Percentiles rank a stretch among this genome's conserved stretches.
phyloP scores from a whole-genome alignment of 129 eudicot genomes.

The Chrysanthemum seticuspe region DNA sequence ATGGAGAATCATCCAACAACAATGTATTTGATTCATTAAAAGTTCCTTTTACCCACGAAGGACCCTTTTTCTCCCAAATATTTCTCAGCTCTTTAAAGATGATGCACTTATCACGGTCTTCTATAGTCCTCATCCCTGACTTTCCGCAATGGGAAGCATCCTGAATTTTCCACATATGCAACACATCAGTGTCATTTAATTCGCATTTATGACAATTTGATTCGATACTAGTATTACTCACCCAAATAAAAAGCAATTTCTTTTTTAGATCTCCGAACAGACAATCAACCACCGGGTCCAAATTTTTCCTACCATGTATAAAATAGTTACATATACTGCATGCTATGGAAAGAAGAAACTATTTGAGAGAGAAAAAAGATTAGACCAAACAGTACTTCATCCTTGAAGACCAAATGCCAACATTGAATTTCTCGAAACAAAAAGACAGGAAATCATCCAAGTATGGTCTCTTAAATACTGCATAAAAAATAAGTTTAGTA shows the following conservation, averaged over 20 bases:
- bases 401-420: constrained; percentile 83
- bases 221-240: constrained; percentile 32
- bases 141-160: constrained; percentile 46
- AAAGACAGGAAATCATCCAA: constrained; percentile 63
- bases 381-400: constrained; percentile 33
- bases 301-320: constrained; percentile 47
- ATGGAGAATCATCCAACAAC: constrained; percentile 89
- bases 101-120: constrained; percentile 48
- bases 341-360: neutral
- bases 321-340: constrained; percentile 21
- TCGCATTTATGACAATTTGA: neutral
- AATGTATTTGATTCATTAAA: constrained; percentile 76
- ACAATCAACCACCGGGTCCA: constrained; percentile 55
- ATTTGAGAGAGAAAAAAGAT: neutral
- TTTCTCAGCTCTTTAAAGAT: constrained; percentile 74
- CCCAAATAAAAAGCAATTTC: constrained; percentile 78
- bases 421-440: constrained; percentile 71
- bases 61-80: constrained; percentile 51
- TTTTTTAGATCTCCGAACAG: constrained; percentile 61
- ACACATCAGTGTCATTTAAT: neutral
- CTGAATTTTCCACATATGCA: constrained; percentile 38
- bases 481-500: constrained; percentile 21
- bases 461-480: constrained; percentile 82
- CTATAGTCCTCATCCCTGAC: constrained; percentile 54
- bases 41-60: constrained; percentile 70